A percentile compares a stretch with the other conserved stretches of the same genome.
Conservation (phyloP, 305 asterid genomes). For the Petunia hybrid region DNA sequence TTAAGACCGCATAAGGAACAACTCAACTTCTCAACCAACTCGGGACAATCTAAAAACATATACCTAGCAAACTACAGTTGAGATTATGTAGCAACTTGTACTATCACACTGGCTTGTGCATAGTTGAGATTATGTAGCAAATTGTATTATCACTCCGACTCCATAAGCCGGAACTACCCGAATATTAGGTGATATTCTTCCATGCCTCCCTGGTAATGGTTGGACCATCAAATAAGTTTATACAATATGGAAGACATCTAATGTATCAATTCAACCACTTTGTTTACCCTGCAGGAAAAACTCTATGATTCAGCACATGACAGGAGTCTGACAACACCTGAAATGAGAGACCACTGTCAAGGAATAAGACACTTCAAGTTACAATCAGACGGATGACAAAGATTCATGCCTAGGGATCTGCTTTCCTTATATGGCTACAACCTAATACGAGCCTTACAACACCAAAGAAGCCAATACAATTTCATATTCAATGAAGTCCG, state of each 20-base stretch:
- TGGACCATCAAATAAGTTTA: constrained; percentile 23
- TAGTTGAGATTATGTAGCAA: constrained; percentile 1
- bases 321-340: neutral
- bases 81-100: neutral
- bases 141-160: neutral
- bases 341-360: neutral
- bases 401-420: neutral
- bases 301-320: neutral
- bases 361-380: constrained; percentile 18
- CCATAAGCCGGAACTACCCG: neutral
- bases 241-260: constrained; percentile 4
- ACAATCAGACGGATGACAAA: neutral
- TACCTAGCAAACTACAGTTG: neutral
- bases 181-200: neutral
- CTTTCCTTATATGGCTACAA: constrained; percentile 19
- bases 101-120: neutral
- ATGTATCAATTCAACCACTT: constrained; percentile 20
- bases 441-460: neutral
- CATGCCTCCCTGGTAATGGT: neutral
- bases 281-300: neutral
- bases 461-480: constrained; percentile 17
- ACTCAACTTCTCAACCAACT: no score
- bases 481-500: constrained; percentile 22
- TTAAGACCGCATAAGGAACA: no score
- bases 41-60: neutral